Conservation (phyloP, 2,329 filamentous ascomycete species). For the Colletotrichum sp. region DNA sequence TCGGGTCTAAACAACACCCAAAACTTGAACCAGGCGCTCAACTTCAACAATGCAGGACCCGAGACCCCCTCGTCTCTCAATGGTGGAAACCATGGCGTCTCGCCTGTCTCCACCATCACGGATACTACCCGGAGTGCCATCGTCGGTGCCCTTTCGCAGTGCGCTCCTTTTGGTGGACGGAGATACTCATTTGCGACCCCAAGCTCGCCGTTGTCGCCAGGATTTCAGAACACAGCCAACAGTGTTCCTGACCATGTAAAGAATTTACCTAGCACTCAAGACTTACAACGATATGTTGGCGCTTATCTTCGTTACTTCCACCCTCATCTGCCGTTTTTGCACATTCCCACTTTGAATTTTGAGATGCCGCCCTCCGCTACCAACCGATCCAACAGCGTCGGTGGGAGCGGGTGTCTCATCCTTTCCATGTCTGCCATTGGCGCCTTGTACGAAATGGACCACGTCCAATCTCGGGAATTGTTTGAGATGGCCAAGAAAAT, state of each 20-base stretch:
- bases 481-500: constrained; percentile 96
- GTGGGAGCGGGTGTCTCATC: constrained; percentile 85
- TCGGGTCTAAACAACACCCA: constrained; percentile 63
- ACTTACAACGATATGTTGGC: constrained; percentile 88
- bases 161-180: constrained; percentile 60
- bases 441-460: constrained; percentile 83
- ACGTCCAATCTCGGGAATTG: constrained; percentile 78
- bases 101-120: constrained; percentile 68
- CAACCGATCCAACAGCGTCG: constrained; percentile 64
- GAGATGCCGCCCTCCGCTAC: constrained; percentile 73
- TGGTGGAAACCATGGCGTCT: constrained; percentile 64
- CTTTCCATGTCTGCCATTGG: constrained; percentile 83
- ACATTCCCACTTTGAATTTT: constrained; percentile 90
- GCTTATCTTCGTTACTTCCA: constrained; percentile 94
- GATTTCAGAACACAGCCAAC: constrained; percentile 52
- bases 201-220: constrained; percentile 59
- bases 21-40: constrained; percentile 67
- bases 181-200: constrained; percentile 68
- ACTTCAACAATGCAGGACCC: constrained; percentile 66
- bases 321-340: constrained; percentile 92
- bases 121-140: constrained; percentile 68
- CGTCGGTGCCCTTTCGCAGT: constrained; percentile 63
- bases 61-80: constrained; percentile 77
- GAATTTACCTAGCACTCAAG: constrained; percentile 78
- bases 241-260: constrained; percentile 57